Base-by-base conservation (phyloP, 140 eudicot species). In the Stevia rebaudiana region DNA sequence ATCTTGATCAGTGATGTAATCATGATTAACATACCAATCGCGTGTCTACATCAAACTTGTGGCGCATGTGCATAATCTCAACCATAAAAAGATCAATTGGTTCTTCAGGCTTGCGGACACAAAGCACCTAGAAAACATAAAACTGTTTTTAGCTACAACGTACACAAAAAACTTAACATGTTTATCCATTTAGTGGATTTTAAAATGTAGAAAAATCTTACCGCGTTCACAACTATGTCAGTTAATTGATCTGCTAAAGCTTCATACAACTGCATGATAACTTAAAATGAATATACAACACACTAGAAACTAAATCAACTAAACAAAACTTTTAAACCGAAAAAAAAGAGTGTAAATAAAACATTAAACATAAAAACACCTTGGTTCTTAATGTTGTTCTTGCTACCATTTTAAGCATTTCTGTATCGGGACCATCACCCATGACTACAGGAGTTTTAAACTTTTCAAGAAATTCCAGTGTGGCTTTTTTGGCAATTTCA, bases 21-120 rank as follows among this genome's bases (percentile, higher is more conserved):
- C 19, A 37, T 36, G 30, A 9, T 0, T 67, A 3, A 68, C 89
- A 17, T 83, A 89, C 97, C 91, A 89, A 75, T 42, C 85, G 88
- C 43, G 97, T 89, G 81, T 86, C 97, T 8, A 89, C 95, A 72
- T 89, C 97, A 81, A 89, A 89, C 84, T 89, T 89, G 72, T 89
- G 97, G 53, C 97, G 86, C 97, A 89, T 89, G 83, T 89, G 97
- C 97, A 89, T 89, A 70, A 89, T 85, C 85, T 89, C 97, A 58
- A 89, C 95, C 97, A 89, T 89, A 62, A 89, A 89, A 37, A 89
- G 89, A 68, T 89, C 97, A 69, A 86, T 83, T 24, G 91, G 64
- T 71, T 89, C 97, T 40, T 89, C 91, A 35, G 97, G 90, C 72
- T 89, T 89, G 49, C 90, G 90, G 33, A 89, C 70, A 76, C 97